These are phyloP conservation scores for Leishmania major DNA, from an alignment of 208 protist species.

Conservation along the genomic window DNA sequence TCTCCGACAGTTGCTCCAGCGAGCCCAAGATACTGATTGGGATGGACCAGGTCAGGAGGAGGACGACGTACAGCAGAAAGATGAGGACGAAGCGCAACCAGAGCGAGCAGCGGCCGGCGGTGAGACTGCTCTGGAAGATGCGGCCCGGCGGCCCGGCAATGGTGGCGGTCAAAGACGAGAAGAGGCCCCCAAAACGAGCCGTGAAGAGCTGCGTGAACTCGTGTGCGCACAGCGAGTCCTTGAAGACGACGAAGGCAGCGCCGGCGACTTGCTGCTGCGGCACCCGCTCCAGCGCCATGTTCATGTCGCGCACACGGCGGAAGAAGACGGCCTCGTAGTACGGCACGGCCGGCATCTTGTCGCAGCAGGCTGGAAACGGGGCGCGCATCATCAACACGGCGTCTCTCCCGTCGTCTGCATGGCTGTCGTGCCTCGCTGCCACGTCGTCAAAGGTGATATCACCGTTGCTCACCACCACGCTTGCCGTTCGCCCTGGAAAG, in stretches of 20 bases:
- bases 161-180: slow-evolving; percentile 43
- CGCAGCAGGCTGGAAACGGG: slow-evolving; percentile 43
- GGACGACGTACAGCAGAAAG: slow-evolving; percentile 47
- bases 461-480: background rate
- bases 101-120: slow-evolving; percentile 40
- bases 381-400: slow-evolving; percentile 34
- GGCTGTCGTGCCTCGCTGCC: background rate
- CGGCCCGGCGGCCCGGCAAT: slow-evolving; percentile 73
- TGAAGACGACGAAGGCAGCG: slow-evolving; percentile 77
- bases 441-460: background rate
- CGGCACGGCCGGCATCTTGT: slow-evolving; percentile 51
- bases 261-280: slow-evolving; percentile 38
- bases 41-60: slow-evolving; percentile 76
- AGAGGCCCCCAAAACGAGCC: slow-evolving; percentile 37
- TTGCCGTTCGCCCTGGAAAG: background rate
- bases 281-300: slow-evolving; percentile 49
- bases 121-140: slow-evolving; percentile 73
- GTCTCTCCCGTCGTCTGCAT: slow-evolving; percentile 3
- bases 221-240: slow-evolving; percentile 57
- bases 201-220: slow-evolving; percentile 81
- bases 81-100: slow-evolving; percentile 55
- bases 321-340: slow-evolving; percentile 54
- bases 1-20: slow-evolving; percentile 60
- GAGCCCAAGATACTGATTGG: slow-evolving; percentile 81
- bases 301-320: slow-evolving; percentile 37